phyloP scores from a whole-genome alignment of 805 yeast species.

The Sporopachydermia lactativora region DNA sequence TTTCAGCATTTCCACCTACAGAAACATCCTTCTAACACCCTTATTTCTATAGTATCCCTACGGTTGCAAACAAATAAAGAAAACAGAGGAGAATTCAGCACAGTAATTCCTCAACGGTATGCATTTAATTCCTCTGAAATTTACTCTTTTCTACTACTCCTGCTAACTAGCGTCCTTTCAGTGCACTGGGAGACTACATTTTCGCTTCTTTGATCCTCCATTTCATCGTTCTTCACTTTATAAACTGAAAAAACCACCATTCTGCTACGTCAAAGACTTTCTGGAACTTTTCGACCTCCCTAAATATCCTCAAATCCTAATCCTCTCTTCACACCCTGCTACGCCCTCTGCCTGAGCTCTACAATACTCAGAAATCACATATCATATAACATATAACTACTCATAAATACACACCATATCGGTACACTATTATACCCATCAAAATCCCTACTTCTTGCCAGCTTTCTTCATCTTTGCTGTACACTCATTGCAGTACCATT shows the following conservation, averaged over 20 bases:
- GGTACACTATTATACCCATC: not conserved
- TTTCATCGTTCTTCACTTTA: slow-evolving; percentile 81
- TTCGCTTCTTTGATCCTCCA: slow-evolving; percentile 82
- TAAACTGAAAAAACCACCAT: slow-evolving; percentile 37
- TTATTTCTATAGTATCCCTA: slow-evolving; percentile 36
- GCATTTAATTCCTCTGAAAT: slow-evolving; percentile 23
- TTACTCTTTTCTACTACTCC: not conserved
- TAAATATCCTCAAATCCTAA: not conserved
- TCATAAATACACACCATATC: too few relatives aligned
- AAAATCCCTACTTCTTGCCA: slow-evolving; percentile 22
- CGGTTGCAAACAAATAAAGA: slow-evolving; percentile 51
- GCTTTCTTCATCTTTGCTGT: slow-evolving; percentile 17
- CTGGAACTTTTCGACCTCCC: not conserved
- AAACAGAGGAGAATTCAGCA: slow-evolving; percentile 24
- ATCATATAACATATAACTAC: too few relatives aligned
- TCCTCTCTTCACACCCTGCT: not conserved
- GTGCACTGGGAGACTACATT: slow-evolving; percentile 75
- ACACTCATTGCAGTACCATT: slow-evolving; percentile 72
- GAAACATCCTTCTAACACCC: not conserved
- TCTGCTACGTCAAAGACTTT: not conserved
- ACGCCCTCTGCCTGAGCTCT: not conserved
- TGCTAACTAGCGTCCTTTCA: not conserved
- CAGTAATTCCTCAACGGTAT: slow-evolving; percentile 32
- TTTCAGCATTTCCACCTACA: too few relatives aligned
- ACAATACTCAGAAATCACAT: not conserved